Conservation (phyloP, 352 stramenopile genomes). For the Aphanomyces cochlioides region DNA sequence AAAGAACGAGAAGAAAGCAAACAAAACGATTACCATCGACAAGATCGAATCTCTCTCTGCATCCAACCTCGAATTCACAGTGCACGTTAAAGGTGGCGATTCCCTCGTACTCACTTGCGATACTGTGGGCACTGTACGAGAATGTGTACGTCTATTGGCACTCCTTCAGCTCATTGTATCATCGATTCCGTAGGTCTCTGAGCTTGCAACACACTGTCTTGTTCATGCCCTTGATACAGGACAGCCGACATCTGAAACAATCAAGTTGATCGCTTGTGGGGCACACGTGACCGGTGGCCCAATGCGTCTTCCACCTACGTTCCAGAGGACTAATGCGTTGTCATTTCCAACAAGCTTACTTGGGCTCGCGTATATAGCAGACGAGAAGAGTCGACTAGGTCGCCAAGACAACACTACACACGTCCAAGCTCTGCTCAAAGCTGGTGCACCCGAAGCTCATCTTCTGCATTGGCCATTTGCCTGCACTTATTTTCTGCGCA, state of each 20-base stretch:
- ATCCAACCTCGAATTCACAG: conserved; percentile 3
- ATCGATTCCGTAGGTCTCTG: conserved; percentile 32
- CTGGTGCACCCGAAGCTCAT: conserved; percentile 42
- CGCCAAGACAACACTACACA: conserved; percentile 17
- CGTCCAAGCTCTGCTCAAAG: conserved; percentile 44
- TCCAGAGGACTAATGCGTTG: conserved; percentile 26
- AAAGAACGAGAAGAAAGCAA: conserved; percentile 25
- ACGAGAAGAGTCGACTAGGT: conserved; percentile 35
- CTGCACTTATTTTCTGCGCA: conserved; percentile 44
- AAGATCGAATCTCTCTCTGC: conserved; percentile 12
- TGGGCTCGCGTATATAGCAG: conserved; percentile 48
- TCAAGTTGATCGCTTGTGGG: conserved; percentile 46
- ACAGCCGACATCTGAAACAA: conserved; percentile 39
- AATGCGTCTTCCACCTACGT: conserved; percentile 32
- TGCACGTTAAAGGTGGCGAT: conserved; percentile 15
- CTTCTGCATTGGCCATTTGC: conserved; percentile 62
- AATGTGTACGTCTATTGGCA: conserved; percentile 17
- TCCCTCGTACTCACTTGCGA: conserved; percentile 21
- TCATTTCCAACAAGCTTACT: conserved; percentile 42
- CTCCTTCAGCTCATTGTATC: background rate
- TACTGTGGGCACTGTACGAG: background rate
- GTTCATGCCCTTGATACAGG: conserved; percentile 45
- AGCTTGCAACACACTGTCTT: conserved; percentile 58
- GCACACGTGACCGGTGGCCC: conserved; percentile 51
- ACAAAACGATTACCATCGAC: conserved; percentile 12